phyloP scores from a whole-genome alignment of 768 basidiomycete genomes.

The Coprinopsis marcescibilis region DNA sequence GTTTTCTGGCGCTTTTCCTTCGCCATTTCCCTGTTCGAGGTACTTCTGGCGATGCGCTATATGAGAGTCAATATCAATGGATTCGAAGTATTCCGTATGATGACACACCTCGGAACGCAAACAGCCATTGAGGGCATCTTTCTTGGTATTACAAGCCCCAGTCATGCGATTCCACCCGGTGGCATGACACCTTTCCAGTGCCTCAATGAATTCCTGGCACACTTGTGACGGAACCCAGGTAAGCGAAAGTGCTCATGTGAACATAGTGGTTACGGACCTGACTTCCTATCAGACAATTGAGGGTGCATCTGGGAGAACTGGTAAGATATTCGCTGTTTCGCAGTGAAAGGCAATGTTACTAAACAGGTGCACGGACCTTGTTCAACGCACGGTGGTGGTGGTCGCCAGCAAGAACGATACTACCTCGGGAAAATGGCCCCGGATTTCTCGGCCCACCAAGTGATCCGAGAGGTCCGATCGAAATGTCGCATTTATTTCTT shows the following conservation, averaged over 20 bases:
- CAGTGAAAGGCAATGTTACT: no score
- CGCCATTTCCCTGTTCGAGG: conserved; percentile 53
- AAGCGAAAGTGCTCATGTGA: conserved; percentile 7
- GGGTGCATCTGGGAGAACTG: conserved; percentile 48
- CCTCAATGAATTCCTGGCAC: conserved; percentile 74
- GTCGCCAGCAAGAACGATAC: not conserved
- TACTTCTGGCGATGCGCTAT: conserved; percentile 55
- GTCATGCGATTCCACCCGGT: conserved; percentile 59
- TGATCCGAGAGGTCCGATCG: not conserved
- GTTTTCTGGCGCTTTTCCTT: conserved; percentile 51
- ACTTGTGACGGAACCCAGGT: conserved; percentile 29
- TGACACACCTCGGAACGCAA: conserved; percentile 60
- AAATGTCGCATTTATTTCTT: not conserved
- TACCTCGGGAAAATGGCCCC: conserved; percentile 4
- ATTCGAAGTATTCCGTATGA: conserved; percentile 1
- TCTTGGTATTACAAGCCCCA: conserved; percentile 65
- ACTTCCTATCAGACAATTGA: conserved; percentile 62
- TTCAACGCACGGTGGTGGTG: not conserved
- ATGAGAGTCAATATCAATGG: conserved; percentile 10
- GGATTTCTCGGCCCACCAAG: not conserved
- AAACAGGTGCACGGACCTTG: no score
- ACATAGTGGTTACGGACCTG: conserved; percentile 32
- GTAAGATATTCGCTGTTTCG: conserved; percentile 1
- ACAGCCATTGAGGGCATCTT: conserved; percentile 64
- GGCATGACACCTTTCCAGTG: conserved; percentile 65